phyloP scores from a whole-genome alignment of 371 early-diverging fungal species.

The Smittium culicis region DNA sequence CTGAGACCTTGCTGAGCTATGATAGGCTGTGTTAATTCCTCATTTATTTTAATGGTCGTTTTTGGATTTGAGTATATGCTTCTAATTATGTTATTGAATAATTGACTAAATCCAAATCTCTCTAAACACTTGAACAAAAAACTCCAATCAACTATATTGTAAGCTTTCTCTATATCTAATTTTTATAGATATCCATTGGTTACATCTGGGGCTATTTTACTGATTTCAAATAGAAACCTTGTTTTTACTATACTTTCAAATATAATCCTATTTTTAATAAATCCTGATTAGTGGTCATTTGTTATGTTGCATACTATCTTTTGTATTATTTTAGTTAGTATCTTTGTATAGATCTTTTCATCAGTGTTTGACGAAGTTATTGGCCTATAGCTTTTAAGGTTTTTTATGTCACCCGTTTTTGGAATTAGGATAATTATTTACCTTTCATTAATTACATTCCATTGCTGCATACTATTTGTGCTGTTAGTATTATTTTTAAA shows the following conservation, averaged over 20 bases:
- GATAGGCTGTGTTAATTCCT: slow-evolving; percentile 1
- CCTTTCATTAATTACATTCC: neutral
- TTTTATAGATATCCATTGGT: neutral
- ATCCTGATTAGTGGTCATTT: neutral
- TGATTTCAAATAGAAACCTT: slow-evolving; percentile 1
- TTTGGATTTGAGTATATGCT: neutral
- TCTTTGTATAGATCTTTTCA: slow-evolving; percentile 11
- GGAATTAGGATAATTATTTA: slow-evolving; percentile 6
- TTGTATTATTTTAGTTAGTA: slow-evolving; percentile 8
- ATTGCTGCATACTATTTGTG: neutral
- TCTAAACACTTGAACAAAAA: slow-evolving; percentile 2
- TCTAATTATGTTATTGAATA: neutral
- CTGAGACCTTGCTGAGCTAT: slow-evolving; percentile 7
- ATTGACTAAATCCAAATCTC: neutral
- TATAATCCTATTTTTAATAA: slow-evolving; percentile 5
- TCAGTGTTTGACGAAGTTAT: slow-evolving; percentile 15
- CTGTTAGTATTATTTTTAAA: neutral
- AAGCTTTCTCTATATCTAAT: slow-evolving; percentile 9
- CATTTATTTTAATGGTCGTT: slow-evolving; percentile 5
- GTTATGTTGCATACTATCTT: neutral
- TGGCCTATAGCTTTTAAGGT: slow-evolving; percentile 12
- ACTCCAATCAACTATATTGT: slow-evolving; percentile 5
- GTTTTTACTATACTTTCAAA: slow-evolving; percentile 3
- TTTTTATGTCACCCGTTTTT: slow-evolving; percentile 13
- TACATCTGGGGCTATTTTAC: neutral